Percentiles rank a stretch among this genome's conserved stretches.
Evolutionary conservation across 1,284 basidiomycete genomes (phyloP).

Genomic region (Hemileia vastatrix): DNA sequence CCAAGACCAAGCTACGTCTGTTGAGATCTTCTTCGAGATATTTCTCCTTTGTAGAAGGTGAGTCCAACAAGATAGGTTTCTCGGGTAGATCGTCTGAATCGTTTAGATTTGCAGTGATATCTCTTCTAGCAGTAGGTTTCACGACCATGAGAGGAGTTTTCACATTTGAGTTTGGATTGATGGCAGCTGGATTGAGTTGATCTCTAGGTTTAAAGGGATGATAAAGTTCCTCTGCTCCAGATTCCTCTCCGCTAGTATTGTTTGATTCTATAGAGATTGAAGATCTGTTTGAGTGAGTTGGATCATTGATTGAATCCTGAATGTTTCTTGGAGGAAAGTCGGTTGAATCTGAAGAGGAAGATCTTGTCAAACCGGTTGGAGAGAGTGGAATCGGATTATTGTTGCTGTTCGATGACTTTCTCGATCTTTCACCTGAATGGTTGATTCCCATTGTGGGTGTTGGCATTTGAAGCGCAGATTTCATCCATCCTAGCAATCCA

Average conservation of each 20-base stretch:
- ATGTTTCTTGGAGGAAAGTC: neutral
- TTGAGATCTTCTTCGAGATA: neutral
- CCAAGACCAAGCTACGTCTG: neutral
- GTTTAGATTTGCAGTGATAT: neutral
- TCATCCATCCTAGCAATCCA: neutral
- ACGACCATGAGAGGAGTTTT: neutral
- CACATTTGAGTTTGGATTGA: neutral
- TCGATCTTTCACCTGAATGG: neutral
- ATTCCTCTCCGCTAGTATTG: neutral
- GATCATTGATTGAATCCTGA: neutral
- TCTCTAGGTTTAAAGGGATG: neutral
- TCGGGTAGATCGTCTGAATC: neutral
- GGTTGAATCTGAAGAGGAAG: no score
- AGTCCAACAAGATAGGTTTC: neutral
- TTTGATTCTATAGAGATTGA: neutral
- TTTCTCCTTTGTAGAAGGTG: neutral
- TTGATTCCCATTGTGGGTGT: neutral
- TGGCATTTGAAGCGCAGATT: neutral
- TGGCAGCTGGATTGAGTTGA: neutral
- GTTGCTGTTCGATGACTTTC: neutral
- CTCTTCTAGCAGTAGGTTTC: neutral
- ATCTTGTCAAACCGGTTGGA: neutral
- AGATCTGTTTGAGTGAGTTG: neutral
- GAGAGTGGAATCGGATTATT: neutral
- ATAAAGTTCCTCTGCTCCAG: neutral